Conservation (phyloP, 2,329 filamentous ascomycete genomes). For the Ciborinia camelliae region DNA sequence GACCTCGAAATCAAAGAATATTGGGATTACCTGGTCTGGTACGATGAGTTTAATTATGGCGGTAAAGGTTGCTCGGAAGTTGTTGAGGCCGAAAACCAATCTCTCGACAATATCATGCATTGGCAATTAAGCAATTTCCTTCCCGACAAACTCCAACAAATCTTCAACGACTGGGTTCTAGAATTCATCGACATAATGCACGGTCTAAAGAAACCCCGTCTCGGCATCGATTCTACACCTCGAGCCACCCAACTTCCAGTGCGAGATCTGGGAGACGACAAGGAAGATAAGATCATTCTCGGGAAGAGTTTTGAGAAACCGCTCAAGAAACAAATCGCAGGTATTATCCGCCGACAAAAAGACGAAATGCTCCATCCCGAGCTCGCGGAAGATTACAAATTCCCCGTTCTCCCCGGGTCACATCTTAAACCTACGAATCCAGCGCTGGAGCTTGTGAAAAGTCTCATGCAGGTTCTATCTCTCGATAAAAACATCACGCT, state of each 20-base stretch:
- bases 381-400: slow-evolving; percentile 79
- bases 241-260: slow-evolving; percentile 57
- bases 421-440: slow-evolving; percentile 66
- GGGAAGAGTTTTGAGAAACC: slow-evolving; percentile 84
- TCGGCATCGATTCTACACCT: slow-evolving; percentile 47
- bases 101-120: slow-evolving; percentile 90
- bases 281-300: slow-evolving; percentile 61
- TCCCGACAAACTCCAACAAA: slow-evolving; percentile 72
- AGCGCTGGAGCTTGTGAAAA: slow-evolving; percentile 86
- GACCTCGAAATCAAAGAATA: slow-evolving; percentile 98
- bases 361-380: slow-evolving; percentile 87
- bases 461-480: slow-evolving; percentile 85
- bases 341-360: slow-evolving; percentile 80
- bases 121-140: slow-evolving; percentile 96
- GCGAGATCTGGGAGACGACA: slow-evolving; percentile 54
- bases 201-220: slow-evolving; percentile 65
- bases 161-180: slow-evolving; percentile 89
- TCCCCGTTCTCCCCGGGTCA: slow-evolving; percentile 75
- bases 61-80: slow-evolving; percentile 87
- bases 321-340: slow-evolving; percentile 80
- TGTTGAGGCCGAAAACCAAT: slow-evolving; percentile 70
- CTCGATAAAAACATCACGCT: slow-evolving; percentile 88
- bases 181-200: slow-evolving; percentile 97
- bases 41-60: slow-evolving; percentile 98
- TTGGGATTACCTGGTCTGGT: slow-evolving; percentile 99